A percentile compares a stretch with the other conserved stretches of the same genome.
Conservation (phyloP, 805 yeast species). For the Yamadazyma insecticola region DNA sequence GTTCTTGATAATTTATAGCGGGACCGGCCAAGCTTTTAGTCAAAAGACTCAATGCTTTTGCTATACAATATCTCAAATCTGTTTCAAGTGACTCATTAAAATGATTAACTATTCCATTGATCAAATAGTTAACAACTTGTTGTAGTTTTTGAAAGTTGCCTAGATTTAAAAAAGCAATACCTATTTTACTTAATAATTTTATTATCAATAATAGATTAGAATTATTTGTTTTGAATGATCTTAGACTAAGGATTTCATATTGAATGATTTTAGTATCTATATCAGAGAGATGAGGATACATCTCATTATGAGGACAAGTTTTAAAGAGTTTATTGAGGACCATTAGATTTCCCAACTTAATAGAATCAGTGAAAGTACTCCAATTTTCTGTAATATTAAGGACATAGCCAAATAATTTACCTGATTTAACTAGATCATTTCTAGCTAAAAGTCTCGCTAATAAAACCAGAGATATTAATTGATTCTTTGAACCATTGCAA, state of each 20-base stretch:
- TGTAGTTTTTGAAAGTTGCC: constrained; percentile 39
- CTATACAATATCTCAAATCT: constrained; percentile 55
- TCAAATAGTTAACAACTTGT: constrained; percentile 43
- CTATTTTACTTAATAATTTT: constrained; percentile 34
- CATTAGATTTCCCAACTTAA: constrained; percentile 36
- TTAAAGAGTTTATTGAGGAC: constrained; percentile 36
- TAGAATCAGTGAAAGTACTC: constrained; percentile 4
- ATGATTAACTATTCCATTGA: constrained; percentile 28
- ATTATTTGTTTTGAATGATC: background rate
- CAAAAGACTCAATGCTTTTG: constrained; percentile 61
- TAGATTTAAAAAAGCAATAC: constrained; percentile 18
- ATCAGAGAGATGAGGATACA: constrained; percentile 1
- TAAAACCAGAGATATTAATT: constrained; percentile 47
- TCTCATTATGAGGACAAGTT: constrained; percentile 1
- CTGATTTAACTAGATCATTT: constrained; percentile 31
- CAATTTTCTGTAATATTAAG: constrained; percentile 14
- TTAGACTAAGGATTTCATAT: constrained; percentile 10
- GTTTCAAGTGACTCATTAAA: constrained; percentile 44
- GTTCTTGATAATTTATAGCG: constrained; percentile 36
- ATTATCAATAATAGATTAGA: constrained; percentile 20
- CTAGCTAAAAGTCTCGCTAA: constrained; percentile 53
- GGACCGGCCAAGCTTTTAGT: constrained; percentile 28
- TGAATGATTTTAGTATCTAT: constrained; percentile 5
- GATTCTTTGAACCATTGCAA: constrained; percentile 51
- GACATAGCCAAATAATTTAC: constrained; percentile 17